Conservation (phyloP, 345 rosid genomes). For the Abelmoschus esculentus region DNA sequence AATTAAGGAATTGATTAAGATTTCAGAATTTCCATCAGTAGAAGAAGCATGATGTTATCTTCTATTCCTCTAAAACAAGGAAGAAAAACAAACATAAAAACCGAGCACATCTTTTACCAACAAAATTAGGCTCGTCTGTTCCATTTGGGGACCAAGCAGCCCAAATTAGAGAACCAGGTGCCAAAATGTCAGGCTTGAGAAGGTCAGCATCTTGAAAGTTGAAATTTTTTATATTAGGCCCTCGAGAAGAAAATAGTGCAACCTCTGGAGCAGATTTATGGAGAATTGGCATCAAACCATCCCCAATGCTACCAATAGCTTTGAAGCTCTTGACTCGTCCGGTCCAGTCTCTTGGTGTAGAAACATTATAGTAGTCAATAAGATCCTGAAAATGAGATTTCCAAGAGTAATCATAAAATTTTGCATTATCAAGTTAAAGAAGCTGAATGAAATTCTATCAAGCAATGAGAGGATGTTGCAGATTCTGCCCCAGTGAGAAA, state of each 20-base stretch:
- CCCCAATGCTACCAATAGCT: constrained; percentile 83
- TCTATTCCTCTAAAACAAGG: constrained; percentile 1
- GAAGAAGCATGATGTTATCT: not conserved
- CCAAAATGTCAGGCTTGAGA: constrained; percentile 94
- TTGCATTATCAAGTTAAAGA: not conserved
- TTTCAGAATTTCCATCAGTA: not conserved
- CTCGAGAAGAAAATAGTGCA: constrained; percentile 90
- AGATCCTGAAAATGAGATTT: constrained; percentile 52
- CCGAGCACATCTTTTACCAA: constrained; percentile 39
- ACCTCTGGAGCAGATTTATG: constrained; percentile 98
- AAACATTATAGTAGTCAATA: constrained; percentile 75
- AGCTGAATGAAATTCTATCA: too few species aligned
- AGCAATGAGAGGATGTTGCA: not conserved
- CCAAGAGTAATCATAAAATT: constrained; percentile 9
- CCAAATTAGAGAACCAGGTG: constrained; percentile 98
- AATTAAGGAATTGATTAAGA: not conserved
- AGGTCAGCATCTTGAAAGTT: constrained; percentile 95
- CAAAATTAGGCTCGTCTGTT: constrained; percentile 84
- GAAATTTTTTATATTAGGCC: constrained; percentile 91
- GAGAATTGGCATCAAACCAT: constrained; percentile 86
- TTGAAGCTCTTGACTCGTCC: constrained; percentile 85
- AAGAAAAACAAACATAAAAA: not conserved
- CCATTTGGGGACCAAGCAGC: constrained; percentile 99
- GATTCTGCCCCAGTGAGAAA: not conserved
- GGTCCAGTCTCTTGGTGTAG: constrained; percentile 95